Base-by-base conservation (phyloP, 129 eudicot genomes). In the Tagetes erecta region DNA sequence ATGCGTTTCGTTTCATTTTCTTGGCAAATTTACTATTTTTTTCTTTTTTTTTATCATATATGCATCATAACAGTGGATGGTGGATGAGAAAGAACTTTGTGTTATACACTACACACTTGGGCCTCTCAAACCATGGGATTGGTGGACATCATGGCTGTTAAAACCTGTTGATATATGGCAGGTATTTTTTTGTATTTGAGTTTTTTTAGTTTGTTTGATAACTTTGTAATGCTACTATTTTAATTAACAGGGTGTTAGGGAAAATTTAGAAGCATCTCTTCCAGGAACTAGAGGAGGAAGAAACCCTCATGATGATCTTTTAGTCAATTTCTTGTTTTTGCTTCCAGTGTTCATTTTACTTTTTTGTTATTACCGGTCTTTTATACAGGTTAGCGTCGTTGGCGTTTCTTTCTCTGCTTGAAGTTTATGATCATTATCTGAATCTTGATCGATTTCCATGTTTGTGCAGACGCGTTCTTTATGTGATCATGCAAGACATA, bases 161-260 rank as follows among this genome's bases (percentile, higher is more conserved):
- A 93, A 90, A 82, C 98, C 98, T 75, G 98, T 93, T 72, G 98
- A 93, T 76, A 89, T 87, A 62, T 93, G 98, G 98, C 98, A 93
- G 97, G 97, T 88, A 81, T 52, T 58, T 44, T 6, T 45, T 74
- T 57, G 36, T 42, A 41, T n/a, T 51, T 12, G 4, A 12, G 0
- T 3, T 35, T 13, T 42, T 13, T 44, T 35, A 44, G 27, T 35
- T 3, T 3, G 6, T 55, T 45, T 38, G 33, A 59, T 44, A 67
- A 33, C 62, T 64, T 59, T 57, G 6, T 76, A 12, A 53, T 66
- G 64, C 55, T 60, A 70, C 8, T 10, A 11, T 31, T 42, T 20
- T 41, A 64, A 42, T 8, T 34, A 37, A 63, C 85, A 89, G 90
- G 87, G 83, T 64, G 88, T 81, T 34, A 84, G 98, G 81, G 80